Evolutionary conservation across 2,329 filamentous ascomycete genomes (phyloP), one percentile per base, ranked within the genome.

Genomic region (Hypoxylon sp.): DNA sequence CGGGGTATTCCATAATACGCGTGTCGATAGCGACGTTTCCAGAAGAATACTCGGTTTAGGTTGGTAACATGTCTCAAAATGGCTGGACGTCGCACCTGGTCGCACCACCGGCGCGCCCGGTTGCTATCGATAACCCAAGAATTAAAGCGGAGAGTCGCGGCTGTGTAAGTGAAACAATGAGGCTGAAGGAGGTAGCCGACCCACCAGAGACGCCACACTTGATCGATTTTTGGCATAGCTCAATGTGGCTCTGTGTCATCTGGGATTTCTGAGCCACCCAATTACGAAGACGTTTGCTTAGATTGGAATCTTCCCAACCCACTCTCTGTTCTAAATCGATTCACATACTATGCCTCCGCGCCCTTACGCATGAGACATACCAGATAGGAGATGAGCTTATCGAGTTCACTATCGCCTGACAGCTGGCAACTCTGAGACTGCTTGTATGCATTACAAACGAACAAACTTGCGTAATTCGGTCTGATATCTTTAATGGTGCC

Each of bases 1-100:
- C 61, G 68, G 68, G 62, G 65, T 63, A 63, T 63, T 68, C 62
- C 68, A 70, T 30, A n/a, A 61, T 61, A 65, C 67, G 66, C 63
- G 66, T 69, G 52, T 63, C 56, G 63, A 61, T 27, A 45, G 41
- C 51, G 59, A 68, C 19, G 55, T 68, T 68, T 66, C 34, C 30
- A 32, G 45, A 54, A 61, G 47, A 59, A 59, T 57, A 29, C n/a
- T 62, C 30, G 55, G 64, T 48, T 57, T 61, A 61, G 39, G 48
- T 61, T 58, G 59, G 53, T 32, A 30, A 43, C 23, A 58, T 61
- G 66, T 66, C 62, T 66, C 53, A 52, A 50, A 62, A 66, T 63
- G 59, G 63, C 63, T 61, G 55, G 63, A 41, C 39, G 50, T 43
- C 53, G 43, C 57, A 52, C 52, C 50, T 27, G 25, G 25, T 43